Base-by-base conservation (phyloP, 2,329 filamentous ascomycete genomes). In the Albifimbria verrucaria region DNA sequence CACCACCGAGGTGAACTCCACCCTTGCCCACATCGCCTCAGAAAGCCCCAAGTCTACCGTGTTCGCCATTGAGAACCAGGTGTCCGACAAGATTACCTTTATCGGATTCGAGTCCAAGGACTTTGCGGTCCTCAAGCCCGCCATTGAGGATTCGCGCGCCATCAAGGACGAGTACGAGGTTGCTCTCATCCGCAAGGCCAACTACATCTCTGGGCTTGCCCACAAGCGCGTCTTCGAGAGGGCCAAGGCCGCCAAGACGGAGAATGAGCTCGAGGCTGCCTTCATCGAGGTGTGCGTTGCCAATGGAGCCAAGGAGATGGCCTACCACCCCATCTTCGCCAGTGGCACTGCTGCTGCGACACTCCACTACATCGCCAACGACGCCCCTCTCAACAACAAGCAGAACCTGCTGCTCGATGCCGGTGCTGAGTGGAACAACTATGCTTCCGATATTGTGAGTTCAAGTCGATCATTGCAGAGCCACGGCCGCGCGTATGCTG, bases 321-420 rank as follows among this genome's bases (percentile, higher is more conserved):
- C 93, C 1, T 97, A 97, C 71, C 83, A 89, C 59, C 87, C 88
- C 55, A 97, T 97, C 63, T 85, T 94, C 18, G 93, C 91, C 1
- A 83, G 83, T 28, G 93, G 93, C 11, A 80, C 85, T 5, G 87
- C 89, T 17, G 92, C 89, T 1, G 90, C 92, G 5, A 94, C 90
- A 2, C 79, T 97, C 28, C 93, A 97, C 73, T 97, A 97, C 63
- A 83, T 91, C 22, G 83, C 87, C 65, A 96, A 96, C 68, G 78
- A 92, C 58, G 79, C 87, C 64, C 78, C 85, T 0, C 73, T 93
- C 32, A 72, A 74, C 1, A 84, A 83, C 43, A 92, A 93, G 72
- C 82, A 90, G 51, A 87, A 95, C 62, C 72, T 97, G 50, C 80
- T 96, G 53, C 74, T 97, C 20, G 93, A 97, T 65, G 92, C 91